Base-by-base conservation (phyloP, 331 rosid genomes). In the Rhamnella rubrinervis region DNA sequence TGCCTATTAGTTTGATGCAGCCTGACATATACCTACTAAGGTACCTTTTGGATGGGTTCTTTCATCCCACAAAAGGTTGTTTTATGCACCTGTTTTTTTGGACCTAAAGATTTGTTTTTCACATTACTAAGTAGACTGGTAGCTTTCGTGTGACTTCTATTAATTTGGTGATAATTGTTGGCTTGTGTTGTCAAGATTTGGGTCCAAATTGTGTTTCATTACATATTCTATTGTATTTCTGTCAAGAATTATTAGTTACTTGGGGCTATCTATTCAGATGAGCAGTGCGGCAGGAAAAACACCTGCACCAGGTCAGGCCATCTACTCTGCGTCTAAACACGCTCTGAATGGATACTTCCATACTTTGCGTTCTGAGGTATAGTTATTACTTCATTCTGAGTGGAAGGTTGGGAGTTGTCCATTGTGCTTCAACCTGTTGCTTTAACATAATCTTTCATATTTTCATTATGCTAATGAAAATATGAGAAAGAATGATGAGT, bases 271-370 rank as follows among this genome's bases (percentile, higher is more conserved):
- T 49, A 35, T 74, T 75, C 84, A 93, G 98, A 85, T 93, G 92
- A 93, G 98, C 85, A 93, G 97, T 74, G 95, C 97, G 65, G 98
- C 97, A 7, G 97, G 97, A 73, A 90, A 93, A 79, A 80, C 87
- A 67, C 98, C 97, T 68, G 95, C 98, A 53, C 98, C 97, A 0
- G 97, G 98, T 71, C 98, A 93, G 82, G 89, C 98, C 35, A 72
- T 93, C 68, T 93, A 93, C 82, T 86, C 98, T 12, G 97, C 98
- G 57, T 90, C 98, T 60, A 93, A 90, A 79, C 82, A 71, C 73
- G 98, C 98, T 40, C 83, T 93, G 41, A 93, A 93, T 75, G 98
- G 98, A 13, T 93, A 88, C 81, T 93, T 93, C 71, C 97, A 91
- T 76, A 60, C 92, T 56, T 84, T 93, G 87, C 95, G 97, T 57